Evolutionary conservation across 495 filamentous ascomycete genomes (phyloP).

Genomic region (Pyronema omphalodes): DNA sequence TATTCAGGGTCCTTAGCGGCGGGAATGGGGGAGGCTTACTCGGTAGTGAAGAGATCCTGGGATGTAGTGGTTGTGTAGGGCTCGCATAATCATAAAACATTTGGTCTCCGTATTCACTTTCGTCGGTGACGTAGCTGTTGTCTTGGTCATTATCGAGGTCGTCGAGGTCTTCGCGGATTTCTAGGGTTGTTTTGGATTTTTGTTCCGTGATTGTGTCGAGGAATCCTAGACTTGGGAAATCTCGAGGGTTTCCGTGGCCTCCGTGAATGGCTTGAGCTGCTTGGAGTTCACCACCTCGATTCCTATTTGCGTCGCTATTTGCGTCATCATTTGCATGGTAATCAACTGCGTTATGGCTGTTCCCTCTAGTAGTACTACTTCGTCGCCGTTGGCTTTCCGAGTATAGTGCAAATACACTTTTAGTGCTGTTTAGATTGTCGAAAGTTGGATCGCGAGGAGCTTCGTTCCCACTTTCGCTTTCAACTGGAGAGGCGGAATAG

Average conservation of each 20-base stretch:
- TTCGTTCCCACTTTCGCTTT: not conserved
- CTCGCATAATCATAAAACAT: slow-evolving; percentile 22
- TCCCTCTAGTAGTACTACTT: not conserved
- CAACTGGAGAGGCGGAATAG: slow-evolving; percentile 24
- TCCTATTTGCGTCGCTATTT: no score
- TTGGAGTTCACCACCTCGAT: no score
- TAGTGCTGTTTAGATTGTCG: no score
- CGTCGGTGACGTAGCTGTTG: not conserved
- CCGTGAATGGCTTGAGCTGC: not conserved
- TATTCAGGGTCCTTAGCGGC: not conserved
- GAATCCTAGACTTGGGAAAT: slow-evolving; percentile 15
- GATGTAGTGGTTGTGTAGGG: slow-evolving; percentile 21
- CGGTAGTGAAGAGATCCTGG: slow-evolving; percentile 14
- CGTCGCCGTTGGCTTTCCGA: not conserved
- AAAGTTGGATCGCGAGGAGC: no score
- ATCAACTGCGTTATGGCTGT: no score
- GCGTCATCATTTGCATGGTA: no score
- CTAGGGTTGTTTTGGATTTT: slow-evolving; percentile 12
- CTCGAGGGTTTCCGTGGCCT: slow-evolving; percentile 13
- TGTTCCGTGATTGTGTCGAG: slow-evolving; percentile 22
- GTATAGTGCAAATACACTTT: no score
- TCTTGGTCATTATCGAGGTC: slow-evolving; percentile 11
- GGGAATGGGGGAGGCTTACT: not conserved
- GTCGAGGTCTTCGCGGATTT: slow-evolving; percentile 10
- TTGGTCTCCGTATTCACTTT: not conserved